A percentile compares a stretch with the other conserved stretches of the same genome.
These are phyloP conservation scores for Parastagonospora nodorum DNA, from an alignment of 2,329 filamentous ascomycete species.

Conservation along the genomic window DNA sequence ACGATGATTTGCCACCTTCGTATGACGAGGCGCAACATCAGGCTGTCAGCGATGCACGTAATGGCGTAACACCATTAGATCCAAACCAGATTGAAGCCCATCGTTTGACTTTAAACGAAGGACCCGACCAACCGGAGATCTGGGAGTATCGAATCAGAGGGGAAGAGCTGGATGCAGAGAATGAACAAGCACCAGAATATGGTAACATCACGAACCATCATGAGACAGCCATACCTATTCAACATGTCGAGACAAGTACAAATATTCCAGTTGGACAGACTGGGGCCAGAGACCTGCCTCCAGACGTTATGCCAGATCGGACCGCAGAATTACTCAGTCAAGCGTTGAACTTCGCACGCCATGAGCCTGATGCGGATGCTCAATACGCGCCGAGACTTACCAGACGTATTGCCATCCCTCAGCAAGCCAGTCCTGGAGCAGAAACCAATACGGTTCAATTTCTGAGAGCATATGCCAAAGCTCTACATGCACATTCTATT, in stretches of 20 bases:
- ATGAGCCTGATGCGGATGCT: conserved; percentile 29
- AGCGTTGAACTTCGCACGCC: conserved; percentile 33
- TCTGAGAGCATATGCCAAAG: conserved; percentile 36
- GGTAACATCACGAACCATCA: conserved; percentile 19
- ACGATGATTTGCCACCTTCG: conserved; percentile 44
- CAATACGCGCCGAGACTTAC: conserved; percentile 30
- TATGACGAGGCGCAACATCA: conserved; percentile 44
- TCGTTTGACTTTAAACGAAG: conserved; percentile 28
- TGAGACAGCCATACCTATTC: conserved; percentile 29
- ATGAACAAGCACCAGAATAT: conserved; percentile 28
- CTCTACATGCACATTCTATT: conserved; percentile 35
- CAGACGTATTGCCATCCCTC: conserved; percentile 34
- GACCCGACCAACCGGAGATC: conserved; percentile 26
- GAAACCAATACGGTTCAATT: conserved; percentile 24
- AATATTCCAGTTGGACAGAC: conserved; percentile 30
- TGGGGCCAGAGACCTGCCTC: background rate
- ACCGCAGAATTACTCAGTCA: conserved; percentile 19
- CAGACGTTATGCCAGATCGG: conserved; percentile 6
- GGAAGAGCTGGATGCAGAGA: conserved; percentile 22
- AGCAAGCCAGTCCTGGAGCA: conserved; percentile 3
- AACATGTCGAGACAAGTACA: conserved; percentile 25
- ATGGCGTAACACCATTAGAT: conserved; percentile 30
- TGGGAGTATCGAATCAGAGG: conserved; percentile 32
- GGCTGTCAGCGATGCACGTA: conserved; percentile 33
- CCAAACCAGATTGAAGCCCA: conserved; percentile 35